phyloP scores from a whole-genome alignment of 2,329 filamentous ascomycete species.

The Fusarium clavum region DNA sequence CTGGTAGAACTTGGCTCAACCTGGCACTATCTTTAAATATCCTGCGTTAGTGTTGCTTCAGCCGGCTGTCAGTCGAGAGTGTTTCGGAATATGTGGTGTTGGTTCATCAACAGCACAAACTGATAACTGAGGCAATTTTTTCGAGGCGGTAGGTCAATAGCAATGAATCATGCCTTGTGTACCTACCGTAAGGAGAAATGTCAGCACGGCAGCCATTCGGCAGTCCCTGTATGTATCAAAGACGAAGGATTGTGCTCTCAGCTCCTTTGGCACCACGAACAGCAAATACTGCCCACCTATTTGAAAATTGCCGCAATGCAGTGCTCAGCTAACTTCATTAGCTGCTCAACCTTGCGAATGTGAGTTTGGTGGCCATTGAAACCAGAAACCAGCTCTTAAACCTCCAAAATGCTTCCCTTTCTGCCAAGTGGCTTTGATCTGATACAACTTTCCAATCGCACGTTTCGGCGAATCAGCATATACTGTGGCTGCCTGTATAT shows the following conservation, averaged over 20 bases:
- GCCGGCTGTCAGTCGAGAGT: not conserved
- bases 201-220: not conserved
- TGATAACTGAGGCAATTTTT: too few species aligned
- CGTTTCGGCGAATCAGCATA: not conserved
- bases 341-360: not conserved
- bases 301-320: not conserved
- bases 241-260: not conserved
- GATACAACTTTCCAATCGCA: conserved; percentile 7
- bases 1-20: not conserved
- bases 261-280: not conserved
- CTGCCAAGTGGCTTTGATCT: not conserved
- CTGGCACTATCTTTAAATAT: not conserved
- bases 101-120: not conserved
- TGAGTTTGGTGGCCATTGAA: not conserved
- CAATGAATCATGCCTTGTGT: not conserved
- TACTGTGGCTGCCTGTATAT: not conserved
- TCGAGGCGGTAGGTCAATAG: not conserved
- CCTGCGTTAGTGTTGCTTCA: not conserved
- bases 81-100: not conserved
- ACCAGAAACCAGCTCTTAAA: not conserved
- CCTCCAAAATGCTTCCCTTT: not conserved
- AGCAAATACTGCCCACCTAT: not conserved
- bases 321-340: too few species aligned
- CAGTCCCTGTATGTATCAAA: not conserved
- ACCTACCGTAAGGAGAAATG: not conserved